phyloP scores from a whole-genome alignment of 371 early-diverging fungal genomes.

The Blakeslea trispora region DNA sequence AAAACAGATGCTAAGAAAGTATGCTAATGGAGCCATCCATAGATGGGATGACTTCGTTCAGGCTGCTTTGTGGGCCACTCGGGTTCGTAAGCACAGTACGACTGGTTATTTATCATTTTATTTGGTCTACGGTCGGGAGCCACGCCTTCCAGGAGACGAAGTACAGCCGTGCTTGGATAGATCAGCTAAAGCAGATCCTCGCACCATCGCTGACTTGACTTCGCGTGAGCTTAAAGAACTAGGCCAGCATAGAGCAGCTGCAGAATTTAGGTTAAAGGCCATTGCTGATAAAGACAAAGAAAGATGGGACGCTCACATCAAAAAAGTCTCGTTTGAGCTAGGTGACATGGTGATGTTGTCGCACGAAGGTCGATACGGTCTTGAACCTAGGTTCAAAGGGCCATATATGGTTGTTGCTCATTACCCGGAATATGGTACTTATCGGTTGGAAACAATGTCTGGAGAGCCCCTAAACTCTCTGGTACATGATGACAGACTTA shows the following conservation, averaged over 20 bases:
- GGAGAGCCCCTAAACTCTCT: constrained; percentile 7
- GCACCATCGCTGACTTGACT: constrained; percentile 1
- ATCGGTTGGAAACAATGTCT: neutral
- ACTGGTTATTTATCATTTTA: constrained; percentile 11
- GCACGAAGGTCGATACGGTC: neutral
- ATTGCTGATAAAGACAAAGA: constrained; percentile 1
- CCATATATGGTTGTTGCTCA: constrained; percentile 2
- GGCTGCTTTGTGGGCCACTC: constrained; percentile 18
- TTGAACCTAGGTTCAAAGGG: neutral
- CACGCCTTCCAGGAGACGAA: constrained; percentile 10
- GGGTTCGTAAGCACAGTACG: constrained; percentile 10
- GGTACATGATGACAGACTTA: constrained; percentile 7
- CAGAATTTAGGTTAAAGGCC: neutral
- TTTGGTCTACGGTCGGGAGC: constrained; percentile 6
- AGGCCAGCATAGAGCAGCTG: neutral
- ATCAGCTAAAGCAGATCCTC: neutral
- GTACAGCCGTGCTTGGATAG: neutral
- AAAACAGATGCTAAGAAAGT: constrained; percentile 24
- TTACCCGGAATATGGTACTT: neutral
- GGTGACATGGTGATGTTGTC: constrained; percentile 5
- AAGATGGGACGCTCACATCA: constrained; percentile 4
- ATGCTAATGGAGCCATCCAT: constrained; percentile 13
- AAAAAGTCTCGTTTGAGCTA: constrained; percentile 1
- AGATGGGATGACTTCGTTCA: constrained; percentile 24
- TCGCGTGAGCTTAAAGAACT: neutral